Evolutionary conservation across 202 grass and related monocot genomes (phyloP).

Genomic region (Schoenoplectus triqueter): DNA sequence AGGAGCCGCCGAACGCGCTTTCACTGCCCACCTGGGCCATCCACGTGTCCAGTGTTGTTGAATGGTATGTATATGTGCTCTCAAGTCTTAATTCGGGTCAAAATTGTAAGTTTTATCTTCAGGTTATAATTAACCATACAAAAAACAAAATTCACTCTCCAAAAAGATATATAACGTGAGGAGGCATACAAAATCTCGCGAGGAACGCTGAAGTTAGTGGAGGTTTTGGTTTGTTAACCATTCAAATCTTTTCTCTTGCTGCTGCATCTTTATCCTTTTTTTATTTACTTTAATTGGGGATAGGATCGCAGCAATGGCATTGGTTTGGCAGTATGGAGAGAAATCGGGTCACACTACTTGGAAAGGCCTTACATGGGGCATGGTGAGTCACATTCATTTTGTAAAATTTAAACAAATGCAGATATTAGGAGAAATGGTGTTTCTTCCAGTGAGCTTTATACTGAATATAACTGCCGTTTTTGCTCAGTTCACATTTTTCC

Average conservation of each 20-base stretch:
- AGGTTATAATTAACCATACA: not conserved
- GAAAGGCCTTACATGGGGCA: conserved; percentile 95
- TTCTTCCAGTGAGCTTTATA: not conserved
- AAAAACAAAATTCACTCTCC: not conserved
- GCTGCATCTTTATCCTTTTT: not conserved
- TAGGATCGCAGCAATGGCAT: conserved; percentile 87
- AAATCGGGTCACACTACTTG: conserved; percentile 69
- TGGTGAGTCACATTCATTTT: conserved; percentile 57
- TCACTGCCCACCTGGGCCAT: conserved; percentile 89
- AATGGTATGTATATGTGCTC: conserved; percentile 53
- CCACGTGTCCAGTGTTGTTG: conserved; percentile 91
- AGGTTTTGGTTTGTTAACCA: conserved; percentile 1
- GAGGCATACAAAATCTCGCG: not conserved
- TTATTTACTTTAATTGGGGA: conserved; percentile 6
- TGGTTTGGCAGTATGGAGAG: conserved; percentile 89
- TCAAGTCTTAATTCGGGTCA: not conserved
- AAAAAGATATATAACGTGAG: not conserved
- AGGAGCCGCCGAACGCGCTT: conserved; percentile 83
- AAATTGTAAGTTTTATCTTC: not conserved
- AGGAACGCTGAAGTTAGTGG: not conserved
- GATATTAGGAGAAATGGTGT: conserved; percentile 5
- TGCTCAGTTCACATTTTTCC: not conserved
- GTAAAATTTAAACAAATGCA: conserved; percentile 12
- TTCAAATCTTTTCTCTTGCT: not conserved
- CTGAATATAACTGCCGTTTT: not conserved